Evolutionary conservation across 2,329 filamentous ascomycete genomes (phyloP).

Genomic region (Trichoderma atroviride): DNA sequence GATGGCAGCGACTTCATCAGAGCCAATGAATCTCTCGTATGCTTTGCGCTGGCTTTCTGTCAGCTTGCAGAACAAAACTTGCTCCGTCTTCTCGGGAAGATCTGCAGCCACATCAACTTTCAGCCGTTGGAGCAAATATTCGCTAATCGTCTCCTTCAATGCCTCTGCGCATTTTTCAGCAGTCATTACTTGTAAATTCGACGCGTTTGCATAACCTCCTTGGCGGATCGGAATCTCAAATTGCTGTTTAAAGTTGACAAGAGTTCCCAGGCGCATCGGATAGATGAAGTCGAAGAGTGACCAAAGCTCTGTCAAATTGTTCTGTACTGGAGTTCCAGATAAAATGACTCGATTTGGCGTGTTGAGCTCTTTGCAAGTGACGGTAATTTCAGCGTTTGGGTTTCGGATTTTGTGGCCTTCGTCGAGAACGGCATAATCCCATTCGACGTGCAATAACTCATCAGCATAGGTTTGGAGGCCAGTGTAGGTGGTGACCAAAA

Average conservation of each 20-base stretch:
- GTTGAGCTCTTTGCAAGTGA: slow-evolving; percentile 90
- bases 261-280: slow-evolving; percentile 89
- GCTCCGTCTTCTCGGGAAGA: slow-evolving; percentile 92
- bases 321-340: slow-evolving; percentile 96
- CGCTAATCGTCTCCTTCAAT: slow-evolving; percentile 88
- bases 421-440: slow-evolving; percentile 92
- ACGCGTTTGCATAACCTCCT: slow-evolving; percentile 93
- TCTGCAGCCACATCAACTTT: slow-evolving; percentile 94
- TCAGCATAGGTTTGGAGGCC: slow-evolving; percentile 92
- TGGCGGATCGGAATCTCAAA: slow-evolving; percentile 94
- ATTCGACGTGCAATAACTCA: slow-evolving; percentile 78
- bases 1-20: slow-evolving; percentile 84
- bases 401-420: slow-evolving; percentile 99
- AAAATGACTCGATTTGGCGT: slow-evolving; percentile 90
- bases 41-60: slow-evolving; percentile 74
- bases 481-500: slow-evolving; percentile 93
- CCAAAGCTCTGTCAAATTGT: slow-evolving; percentile 93
- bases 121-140: slow-evolving; percentile 87
- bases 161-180: slow-evolving; percentile 93
- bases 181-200: slow-evolving; percentile 90
- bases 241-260: slow-evolving; percentile 86
- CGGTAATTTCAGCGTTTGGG: slow-evolving; percentile 90
- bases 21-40: slow-evolving; percentile 80
- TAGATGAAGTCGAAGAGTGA: slow-evolving; percentile 97
- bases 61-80: slow-evolving; percentile 93